Percentiles rank a stretch among this genome's conserved stretches.
These are phyloP conservation scores for Kockovaella imperatae DNA, from an alignment of 768 basidiomycete genomes.

Conservation along the genomic window DNA sequence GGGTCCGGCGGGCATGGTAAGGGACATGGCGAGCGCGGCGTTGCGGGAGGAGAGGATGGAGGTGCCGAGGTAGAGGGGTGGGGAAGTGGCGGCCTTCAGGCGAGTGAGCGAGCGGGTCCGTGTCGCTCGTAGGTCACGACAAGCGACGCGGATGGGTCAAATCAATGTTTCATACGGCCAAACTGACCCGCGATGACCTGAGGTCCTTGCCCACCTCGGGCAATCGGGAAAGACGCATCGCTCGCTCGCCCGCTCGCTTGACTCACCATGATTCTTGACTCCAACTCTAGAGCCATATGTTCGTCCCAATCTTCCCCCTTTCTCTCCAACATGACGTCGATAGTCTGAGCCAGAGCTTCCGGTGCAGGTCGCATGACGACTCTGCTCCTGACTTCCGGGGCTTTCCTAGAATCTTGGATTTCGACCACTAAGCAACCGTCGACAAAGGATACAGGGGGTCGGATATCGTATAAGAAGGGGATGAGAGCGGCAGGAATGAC, in stretches of 20 bases:
- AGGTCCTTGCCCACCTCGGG: too few relatives aligned
- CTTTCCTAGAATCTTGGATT: slow-evolving; percentile 46
- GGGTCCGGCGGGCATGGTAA: slow-evolving; percentile 35
- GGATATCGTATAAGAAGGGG: slow-evolving; percentile 41
- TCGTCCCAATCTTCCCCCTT: slow-evolving; percentile 41
- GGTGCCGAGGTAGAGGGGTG: slow-evolving; percentile 43
- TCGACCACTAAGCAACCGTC: slow-evolving; percentile 48
- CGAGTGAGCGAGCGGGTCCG: too few relatives aligned
- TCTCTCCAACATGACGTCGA: slow-evolving; percentile 30
- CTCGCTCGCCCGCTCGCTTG: too few relatives aligned
- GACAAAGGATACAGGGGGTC: slow-evolving; percentile 22
- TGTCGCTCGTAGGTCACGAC: too few relatives aligned
- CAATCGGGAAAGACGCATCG: too few relatives aligned
- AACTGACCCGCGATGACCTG: too few relatives aligned
- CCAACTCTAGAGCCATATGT: slow-evolving; percentile 43
- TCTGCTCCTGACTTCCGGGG: slow-evolving; percentile 14
- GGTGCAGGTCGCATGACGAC: slow-evolving; percentile 37
- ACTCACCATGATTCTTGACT: slow-evolving; percentile 46
- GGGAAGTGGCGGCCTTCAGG: slow-evolving; percentile 44
- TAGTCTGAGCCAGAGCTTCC: slow-evolving; percentile 30
- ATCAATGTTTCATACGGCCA: too few relatives aligned
- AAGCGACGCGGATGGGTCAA: too few relatives aligned
- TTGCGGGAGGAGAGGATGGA: slow-evolving; percentile 41
- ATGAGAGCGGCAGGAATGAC: slow-evolving; percentile 45
- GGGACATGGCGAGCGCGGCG: slow-evolving; percentile 36